Percentiles rank a stretch among this genome's conserved stretches.
Conservation (phyloP, 116 monocot genomes). For the Thalassia testudinum region DNA sequence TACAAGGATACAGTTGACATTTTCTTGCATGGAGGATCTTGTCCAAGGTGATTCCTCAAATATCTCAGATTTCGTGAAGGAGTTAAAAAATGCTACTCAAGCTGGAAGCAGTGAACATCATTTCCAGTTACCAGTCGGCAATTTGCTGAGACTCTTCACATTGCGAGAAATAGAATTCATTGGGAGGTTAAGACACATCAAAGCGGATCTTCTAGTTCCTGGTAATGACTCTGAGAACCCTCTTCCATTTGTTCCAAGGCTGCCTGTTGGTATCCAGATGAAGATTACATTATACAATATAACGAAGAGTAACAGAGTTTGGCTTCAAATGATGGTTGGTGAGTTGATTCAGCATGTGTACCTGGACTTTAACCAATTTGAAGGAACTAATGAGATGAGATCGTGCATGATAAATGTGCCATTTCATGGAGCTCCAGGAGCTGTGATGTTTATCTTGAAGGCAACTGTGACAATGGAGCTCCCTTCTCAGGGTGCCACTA, state of each 20-base stretch:
- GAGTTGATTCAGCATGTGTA: constrained; percentile 27
- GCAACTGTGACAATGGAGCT: constrained; percentile 42
- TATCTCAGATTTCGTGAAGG: constrained; percentile 43
- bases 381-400: constrained; percentile 25
- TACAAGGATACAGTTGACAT: constrained; percentile 20
- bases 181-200: constrained; percentile 29
- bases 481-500: constrained; percentile 8
- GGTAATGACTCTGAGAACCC: constrained; percentile 57
- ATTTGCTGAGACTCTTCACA: constrained; percentile 32
- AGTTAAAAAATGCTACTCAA: constrained; percentile 28
- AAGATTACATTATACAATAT: constrained; percentile 35
- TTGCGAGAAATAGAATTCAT: constrained; percentile 16
- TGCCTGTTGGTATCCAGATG: constrained; percentile 60
- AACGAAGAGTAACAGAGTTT: constrained; percentile 25
- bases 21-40: constrained; percentile 29
- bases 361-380: constrained; percentile 35
- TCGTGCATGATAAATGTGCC: constrained; percentile 20
- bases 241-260: constrained; percentile 35
- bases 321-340: constrained; percentile 44
- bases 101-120: constrained; percentile 1
- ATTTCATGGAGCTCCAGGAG: constrained; percentile 44
- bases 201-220: constrained; percentile 35
- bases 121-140: constrained; percentile 9
- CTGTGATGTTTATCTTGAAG: constrained; percentile 39
- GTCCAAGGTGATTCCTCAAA: constrained; percentile 13